Base-by-base conservation (phyloP, 2,329 filamentous ascomycete species). In the Penicillium sp. region DNA sequence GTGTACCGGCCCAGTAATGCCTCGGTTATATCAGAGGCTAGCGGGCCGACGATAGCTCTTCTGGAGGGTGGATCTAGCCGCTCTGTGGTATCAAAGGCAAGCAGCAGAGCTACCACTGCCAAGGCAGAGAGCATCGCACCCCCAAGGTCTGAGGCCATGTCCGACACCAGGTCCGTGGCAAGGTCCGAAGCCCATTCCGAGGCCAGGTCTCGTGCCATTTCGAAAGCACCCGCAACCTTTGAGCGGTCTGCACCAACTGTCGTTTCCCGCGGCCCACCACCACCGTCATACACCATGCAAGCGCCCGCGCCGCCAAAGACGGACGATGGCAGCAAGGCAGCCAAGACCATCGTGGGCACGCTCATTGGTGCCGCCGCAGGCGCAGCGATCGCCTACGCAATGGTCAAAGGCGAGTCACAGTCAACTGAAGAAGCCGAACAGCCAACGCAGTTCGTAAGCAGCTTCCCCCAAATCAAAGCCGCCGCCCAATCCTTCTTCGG, bases 311-410 rank as follows among this genome's bases (percentile, higher is more conserved):
- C 65, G 17, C 71, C 70, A 43, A 64, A 69, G 48, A 46, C 60
- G 11, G 76, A 73, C 45, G 70, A 79, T 44, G 73, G 82, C 5
- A 74, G 83, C 37, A 69, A 67, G 47, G 64, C 68, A 8, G 80
- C 84, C 38, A 86, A 86, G 62, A 83, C 84, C 19, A 80, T 92
- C 40, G 80, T 94, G 43, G 89, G 90, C 8, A 88, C 89, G 8
- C 78, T 95, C 11, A 80, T 96, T 46, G 90, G 90, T 41, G 89
- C 88, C 31, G 90, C 89, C 16, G 89, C 89, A 17, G 89, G 88
- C 37, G 89, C 87, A 35, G 88, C 88, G 10, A 78, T 89, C 38
- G 88, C 89, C 10, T 96, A 94, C 73, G 86, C 85, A 22, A 86
- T 91, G 77, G 80, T 85, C 60, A 85, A 83, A 61, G 80, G 81